These are phyloP conservation scores for Podospora pseudopauciseta DNA, from an alignment of 495 filamentous ascomycete species.

Conservation along the genomic window DNA sequence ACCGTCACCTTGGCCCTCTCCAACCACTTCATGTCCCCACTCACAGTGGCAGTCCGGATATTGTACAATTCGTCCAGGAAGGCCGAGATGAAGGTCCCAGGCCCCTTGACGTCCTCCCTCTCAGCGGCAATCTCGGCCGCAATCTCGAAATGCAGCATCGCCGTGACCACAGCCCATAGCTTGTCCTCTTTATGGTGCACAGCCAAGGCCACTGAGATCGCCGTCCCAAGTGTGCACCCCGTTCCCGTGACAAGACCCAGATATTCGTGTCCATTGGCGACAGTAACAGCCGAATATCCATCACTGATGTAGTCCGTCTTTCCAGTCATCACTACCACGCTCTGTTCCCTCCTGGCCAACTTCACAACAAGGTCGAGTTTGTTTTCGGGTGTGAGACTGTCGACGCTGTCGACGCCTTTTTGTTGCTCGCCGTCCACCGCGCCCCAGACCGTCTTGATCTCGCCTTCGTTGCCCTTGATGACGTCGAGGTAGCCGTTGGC, in stretches of 20 bases:
- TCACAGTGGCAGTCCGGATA: conserved; percentile 47
- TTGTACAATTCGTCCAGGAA: conserved; percentile 70
- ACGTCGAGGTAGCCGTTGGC: conserved; percentile 72
- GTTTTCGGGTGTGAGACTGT: conserved; percentile 48
- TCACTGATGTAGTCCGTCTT: conserved; percentile 74
- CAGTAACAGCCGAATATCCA: conserved; percentile 58
- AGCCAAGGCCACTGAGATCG: conserved; percentile 65
- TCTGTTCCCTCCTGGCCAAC: conserved; percentile 63
- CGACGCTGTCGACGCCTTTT: conserved; percentile 81
- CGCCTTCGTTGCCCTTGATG: conserved; percentile 93
- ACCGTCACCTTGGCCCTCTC: conserved; percentile 50
- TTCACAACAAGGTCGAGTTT: conserved; percentile 58
- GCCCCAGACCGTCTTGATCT: conserved; percentile 76
- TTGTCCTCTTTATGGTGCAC: conserved; percentile 58
- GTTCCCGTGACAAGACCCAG: conserved; percentile 83
- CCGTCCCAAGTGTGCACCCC: conserved; percentile 81
- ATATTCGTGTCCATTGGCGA: conserved; percentile 74
- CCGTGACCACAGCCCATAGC: conserved; percentile 64
- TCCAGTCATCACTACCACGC: conserved; percentile 85
- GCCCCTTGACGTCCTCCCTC: conserved; percentile 63
- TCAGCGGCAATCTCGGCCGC: conserved; percentile 72
- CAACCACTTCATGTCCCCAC: conserved; percentile 53
- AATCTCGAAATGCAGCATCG: conserved; percentile 75
- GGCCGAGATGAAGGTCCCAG: conserved; percentile 83
- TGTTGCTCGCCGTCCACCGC: conserved; percentile 53